Evolutionary conservation across 129 eudicot genomes (phyloP).

Genomic region (Tagetes erecta): DNA sequence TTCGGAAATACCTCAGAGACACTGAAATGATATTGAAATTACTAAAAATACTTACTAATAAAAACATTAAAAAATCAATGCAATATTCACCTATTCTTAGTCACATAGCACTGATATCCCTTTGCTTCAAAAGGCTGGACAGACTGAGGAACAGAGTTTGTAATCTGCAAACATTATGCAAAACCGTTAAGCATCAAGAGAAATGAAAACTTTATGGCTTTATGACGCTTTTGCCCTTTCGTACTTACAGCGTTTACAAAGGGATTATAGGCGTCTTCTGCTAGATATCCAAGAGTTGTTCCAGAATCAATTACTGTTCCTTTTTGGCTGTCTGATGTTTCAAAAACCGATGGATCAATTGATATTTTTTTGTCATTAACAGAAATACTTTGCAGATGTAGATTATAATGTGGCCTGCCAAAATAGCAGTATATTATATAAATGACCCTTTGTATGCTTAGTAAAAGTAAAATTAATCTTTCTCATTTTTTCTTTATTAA

Average conservation of each 20-base stretch:
- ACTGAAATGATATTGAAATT: slow-evolving; percentile 43
- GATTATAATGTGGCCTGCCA: slow-evolving; percentile 82
- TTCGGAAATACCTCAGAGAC: slow-evolving; percentile 64
- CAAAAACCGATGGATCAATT: slow-evolving; percentile 64
- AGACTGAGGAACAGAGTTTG: slow-evolving; percentile 49
- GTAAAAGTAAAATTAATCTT: neutral
- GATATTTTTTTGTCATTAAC: slow-evolving; percentile 64
- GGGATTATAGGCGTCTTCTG: slow-evolving; percentile 81
- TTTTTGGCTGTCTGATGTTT: slow-evolving; percentile 55
- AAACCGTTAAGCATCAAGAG: neutral
- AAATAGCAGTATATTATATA: neutral
- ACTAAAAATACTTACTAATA: slow-evolving; percentile 18
- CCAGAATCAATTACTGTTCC: slow-evolving; percentile 97
- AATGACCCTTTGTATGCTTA: neutral
- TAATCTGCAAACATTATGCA: slow-evolving; percentile 57
- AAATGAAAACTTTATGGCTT: neutral
- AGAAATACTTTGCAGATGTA: slow-evolving; percentile 69
- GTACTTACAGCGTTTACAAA: slow-evolving; percentile 72
- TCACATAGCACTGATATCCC: slow-evolving; percentile 71
- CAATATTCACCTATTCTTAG: slow-evolving; percentile 57
- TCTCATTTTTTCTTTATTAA: neutral
- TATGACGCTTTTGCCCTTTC: neutral
- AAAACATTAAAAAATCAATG: slow-evolving; percentile 11
- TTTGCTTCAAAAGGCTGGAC: slow-evolving; percentile 63
- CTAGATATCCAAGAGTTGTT: slow-evolving; percentile 88